These are phyloP conservation scores for Leonotis leonurus DNA, from an alignment of 257 asterid species.

Conservation along the genomic window DNA sequence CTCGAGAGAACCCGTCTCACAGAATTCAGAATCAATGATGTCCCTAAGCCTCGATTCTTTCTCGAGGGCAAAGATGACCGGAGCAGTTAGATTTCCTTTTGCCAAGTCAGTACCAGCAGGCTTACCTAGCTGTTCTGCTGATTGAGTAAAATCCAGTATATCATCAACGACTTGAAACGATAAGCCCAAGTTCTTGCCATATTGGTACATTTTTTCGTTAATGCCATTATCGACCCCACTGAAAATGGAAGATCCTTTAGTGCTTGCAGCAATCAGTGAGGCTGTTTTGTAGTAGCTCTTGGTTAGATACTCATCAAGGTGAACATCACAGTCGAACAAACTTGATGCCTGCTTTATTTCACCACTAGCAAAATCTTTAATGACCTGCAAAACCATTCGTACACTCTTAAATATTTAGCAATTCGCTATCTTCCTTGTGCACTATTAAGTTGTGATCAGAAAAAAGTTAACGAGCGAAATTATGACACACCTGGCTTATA, in stretches of 20 bases:
- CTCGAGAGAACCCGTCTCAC: conserved; percentile 71
- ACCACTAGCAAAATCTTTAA: conserved; percentile 95
- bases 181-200: conserved; percentile 83
- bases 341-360: conserved; percentile 94
- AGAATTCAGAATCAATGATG: conserved; percentile 71
- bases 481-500: conserved; percentile 95
- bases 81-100: conserved; percentile 80
- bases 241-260: conserved; percentile 87
- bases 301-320: conserved; percentile 71
- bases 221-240: conserved; percentile 50
- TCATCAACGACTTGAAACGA: conserved; percentile 92
- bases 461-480: not conserved
- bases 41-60: conserved; percentile 61
- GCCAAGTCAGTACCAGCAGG: conserved; percentile 90
- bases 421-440: not conserved
- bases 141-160: conserved; percentile 79
- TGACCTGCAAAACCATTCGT: conserved; percentile 44
- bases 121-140: conserved; percentile 87
- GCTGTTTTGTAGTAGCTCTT: conserved; percentile 96
- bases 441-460: not conserved
- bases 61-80: conserved; percentile 74
- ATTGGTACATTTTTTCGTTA: conserved; percentile 71
- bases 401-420: not conserved
- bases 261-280: conserved; percentile 86
- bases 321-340: conserved; percentile 77